Conservation (phyloP, 148 eudicot species). For the Fallopia convolvulus region DNA sequence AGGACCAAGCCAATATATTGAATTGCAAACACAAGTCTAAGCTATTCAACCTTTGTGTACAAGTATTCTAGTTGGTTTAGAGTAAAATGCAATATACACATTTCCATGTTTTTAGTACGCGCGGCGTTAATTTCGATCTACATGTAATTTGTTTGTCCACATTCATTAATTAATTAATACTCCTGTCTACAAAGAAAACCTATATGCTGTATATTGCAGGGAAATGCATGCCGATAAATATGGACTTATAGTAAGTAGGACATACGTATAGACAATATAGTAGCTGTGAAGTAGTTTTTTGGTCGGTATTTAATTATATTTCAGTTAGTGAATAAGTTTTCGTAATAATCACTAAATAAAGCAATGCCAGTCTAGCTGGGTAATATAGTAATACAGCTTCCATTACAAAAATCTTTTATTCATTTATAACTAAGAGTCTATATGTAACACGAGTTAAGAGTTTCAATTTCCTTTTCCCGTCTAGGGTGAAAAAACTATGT, state of each 20-base stretch:
- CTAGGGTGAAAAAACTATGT: no score
- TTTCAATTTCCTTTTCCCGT: no score
- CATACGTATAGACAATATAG: background rate
- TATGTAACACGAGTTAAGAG: no score
- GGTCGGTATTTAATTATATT: background rate
- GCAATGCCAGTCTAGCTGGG: background rate
- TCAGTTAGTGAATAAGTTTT: background rate
- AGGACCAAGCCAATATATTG: background rate
- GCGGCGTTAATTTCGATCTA: background rate
- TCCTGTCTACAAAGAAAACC: background rate
- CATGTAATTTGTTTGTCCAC: background rate
- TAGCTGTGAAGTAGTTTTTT: background rate
- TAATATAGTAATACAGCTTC: background rate
- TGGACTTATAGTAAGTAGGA: background rate
- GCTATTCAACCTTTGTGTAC: conserved; percentile 3
- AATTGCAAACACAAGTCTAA: background rate
- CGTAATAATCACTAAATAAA: background rate
- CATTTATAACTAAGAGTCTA: no score
- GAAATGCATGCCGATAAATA: background rate
- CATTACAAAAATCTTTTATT: no score
- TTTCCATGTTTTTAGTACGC: background rate
- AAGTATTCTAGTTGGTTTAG: background rate
- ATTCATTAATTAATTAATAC: background rate
- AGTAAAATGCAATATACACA: background rate
- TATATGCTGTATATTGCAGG: background rate